phyloP scores from a whole-genome alignment of 306 rosid species.

The Sindora glabra region DNA sequence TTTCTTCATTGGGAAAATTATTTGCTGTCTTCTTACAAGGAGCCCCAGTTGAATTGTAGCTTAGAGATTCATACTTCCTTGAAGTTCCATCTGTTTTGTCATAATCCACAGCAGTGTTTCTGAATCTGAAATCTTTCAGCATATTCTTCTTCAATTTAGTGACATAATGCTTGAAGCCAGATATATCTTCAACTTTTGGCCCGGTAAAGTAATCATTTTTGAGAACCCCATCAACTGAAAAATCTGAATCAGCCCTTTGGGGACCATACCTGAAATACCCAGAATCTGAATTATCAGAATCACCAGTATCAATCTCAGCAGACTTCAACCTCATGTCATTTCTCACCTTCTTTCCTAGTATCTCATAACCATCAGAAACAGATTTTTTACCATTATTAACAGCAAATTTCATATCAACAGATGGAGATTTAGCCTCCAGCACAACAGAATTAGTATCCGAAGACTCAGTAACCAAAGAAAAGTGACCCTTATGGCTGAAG shows the following conservation, averaged over 20 bases:
- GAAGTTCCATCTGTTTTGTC: conserved; percentile 19
- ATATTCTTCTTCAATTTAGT: conserved; percentile 22
- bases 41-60: conserved; percentile 16
- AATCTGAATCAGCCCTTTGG: conserved; percentile 40
- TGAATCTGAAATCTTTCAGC: conserved; percentile 11
- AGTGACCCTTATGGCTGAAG: conserved; percentile 27
- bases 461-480: conserved; percentile 48
- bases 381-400: conserved; percentile 15
- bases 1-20: conserved; percentile 20
- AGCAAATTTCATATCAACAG: conserved; percentile 23
- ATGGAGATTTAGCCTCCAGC: conserved; percentile 51
- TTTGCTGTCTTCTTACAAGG: conserved; percentile 17
- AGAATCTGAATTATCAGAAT: conserved; percentile 62
- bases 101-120: conserved; percentile 22
- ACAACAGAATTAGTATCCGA: conserved; percentile 61
- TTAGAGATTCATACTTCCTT: conserved; percentile 29
- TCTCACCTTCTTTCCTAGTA: conserved; percentile 19
- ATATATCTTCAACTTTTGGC: conserved; percentile 30
- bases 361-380: conserved; percentile 17
- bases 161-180: conserved; percentile 25
- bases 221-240: conserved; percentile 38
- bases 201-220: conserved; percentile 26
- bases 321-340: conserved; percentile 28
- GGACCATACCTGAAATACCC: conserved; percentile 44
- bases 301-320: conserved; percentile 24